A percentile compares a stretch with the other conserved stretches of the same genome.
Conservation (phyloP, 2,329 filamentous ascomycete genomes). For the Fusarium longipes region DNA sequence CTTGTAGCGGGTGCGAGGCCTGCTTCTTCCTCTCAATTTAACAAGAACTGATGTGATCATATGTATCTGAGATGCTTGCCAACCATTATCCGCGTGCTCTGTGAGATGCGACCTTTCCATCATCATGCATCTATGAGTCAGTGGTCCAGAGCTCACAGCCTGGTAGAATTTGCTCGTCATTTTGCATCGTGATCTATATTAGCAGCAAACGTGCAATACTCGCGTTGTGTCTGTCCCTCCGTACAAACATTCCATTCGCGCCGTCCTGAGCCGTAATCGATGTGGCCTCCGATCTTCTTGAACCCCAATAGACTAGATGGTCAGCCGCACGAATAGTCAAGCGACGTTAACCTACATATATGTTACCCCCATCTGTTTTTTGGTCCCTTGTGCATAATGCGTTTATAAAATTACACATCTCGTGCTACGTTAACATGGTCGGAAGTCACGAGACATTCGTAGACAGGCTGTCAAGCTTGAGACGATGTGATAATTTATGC, state of each 20-base stretch:
- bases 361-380: background rate
- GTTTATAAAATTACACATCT: conserved; percentile 40
- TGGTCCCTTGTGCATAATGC: conserved; percentile 37
- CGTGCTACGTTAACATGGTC: conserved; percentile 37
- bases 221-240: conserved; percentile 2
- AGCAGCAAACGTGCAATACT: background rate
- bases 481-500: conserved; percentile 41
- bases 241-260: conserved; percentile 13
- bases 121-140: too few species aligned
- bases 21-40: conserved; percentile 2
- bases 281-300: background rate
- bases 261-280: conserved; percentile 5
- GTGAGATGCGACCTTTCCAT: background rate
- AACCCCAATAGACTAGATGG: conserved; percentile 2
- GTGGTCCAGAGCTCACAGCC: too few species aligned
- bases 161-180: background rate
- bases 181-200: background rate
- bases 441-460: conserved; percentile 39
- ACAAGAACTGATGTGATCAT: conserved; percentile 20
- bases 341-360: background rate
- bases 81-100: background rate
- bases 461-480: conserved; percentile 19
- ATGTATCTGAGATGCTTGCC: conserved; percentile 12
- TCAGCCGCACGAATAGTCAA: background rate
- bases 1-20: conserved; percentile 4